These are phyloP conservation scores for Golubevia sp. DNA, from an alignment of 1,284 basidiomycete genomes.

Conservation along the genomic window DNA sequence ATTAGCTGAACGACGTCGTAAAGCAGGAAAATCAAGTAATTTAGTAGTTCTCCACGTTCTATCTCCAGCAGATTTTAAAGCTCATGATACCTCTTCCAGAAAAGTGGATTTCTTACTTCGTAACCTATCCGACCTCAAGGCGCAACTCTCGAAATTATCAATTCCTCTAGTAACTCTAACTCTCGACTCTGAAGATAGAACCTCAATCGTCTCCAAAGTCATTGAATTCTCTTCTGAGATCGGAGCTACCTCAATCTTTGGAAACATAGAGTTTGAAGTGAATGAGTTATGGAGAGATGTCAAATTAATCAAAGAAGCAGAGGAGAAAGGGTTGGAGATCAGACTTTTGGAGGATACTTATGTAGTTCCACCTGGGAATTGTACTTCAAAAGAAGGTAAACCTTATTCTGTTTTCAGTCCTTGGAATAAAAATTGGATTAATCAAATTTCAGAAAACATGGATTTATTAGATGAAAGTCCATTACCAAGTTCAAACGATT, in stretches of 20 bases:
- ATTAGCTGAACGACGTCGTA: constrained; percentile 14
- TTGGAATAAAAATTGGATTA: constrained; percentile 42
- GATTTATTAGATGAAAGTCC: constrained; percentile 40
- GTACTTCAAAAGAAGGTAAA: constrained; percentile 33
- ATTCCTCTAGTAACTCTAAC: constrained; percentile 41
- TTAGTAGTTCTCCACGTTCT: constrained; percentile 38
- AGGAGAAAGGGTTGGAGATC: constrained; percentile 6
- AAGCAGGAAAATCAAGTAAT: constrained; percentile 16
- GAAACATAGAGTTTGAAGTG: constrained; percentile 52
- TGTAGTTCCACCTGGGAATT: constrained; percentile 39
- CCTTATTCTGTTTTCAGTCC: constrained; percentile 47
- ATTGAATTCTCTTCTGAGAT: constrained; percentile 25
- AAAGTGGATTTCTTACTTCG: constrained; percentile 45
- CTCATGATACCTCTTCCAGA: constrained; percentile 37
- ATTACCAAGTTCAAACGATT: constrained; percentile 32
- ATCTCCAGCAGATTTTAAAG: constrained; percentile 31
- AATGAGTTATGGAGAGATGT: constrained; percentile 50
- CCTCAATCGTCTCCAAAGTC: constrained; percentile 18
- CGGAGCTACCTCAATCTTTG: constrained; percentile 30
- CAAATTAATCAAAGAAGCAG: constrained; percentile 11
- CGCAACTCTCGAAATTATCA: constrained; percentile 23
- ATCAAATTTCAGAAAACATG: constrained; percentile 29
- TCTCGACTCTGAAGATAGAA: constrained; percentile 14
- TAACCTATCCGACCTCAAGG: constrained; percentile 19
- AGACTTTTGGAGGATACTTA: constrained; percentile 40